A percentile compares a stretch with the other conserved stretches of the same genome.
Evolutionary conservation across 2,329 filamentous ascomycete genomes (phyloP).

Genomic region (Alternaria triticimaculans): DNA sequence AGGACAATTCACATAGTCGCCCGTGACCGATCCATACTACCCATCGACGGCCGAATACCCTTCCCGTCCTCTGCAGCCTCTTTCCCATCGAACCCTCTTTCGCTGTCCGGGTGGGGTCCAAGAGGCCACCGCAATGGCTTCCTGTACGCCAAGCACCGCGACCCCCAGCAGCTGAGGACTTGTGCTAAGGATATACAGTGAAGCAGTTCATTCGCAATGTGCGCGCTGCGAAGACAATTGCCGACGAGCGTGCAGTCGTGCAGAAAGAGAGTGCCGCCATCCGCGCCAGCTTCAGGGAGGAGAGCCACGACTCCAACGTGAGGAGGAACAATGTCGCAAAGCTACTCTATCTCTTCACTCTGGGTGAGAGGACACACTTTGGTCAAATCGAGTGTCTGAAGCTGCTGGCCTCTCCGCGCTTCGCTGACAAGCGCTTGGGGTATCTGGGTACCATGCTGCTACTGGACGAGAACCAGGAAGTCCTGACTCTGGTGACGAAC

Average conservation of each 20-base stretch:
- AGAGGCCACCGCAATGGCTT: slow-evolving; percentile 62
- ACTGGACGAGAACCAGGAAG: slow-evolving; percentile 97
- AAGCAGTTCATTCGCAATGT: slow-evolving; percentile 99
- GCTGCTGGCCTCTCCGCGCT: slow-evolving; percentile 92
- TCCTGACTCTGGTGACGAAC: slow-evolving; percentile 95
- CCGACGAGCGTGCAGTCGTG: slow-evolving; percentile 96
- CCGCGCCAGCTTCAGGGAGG: slow-evolving; percentile 95
- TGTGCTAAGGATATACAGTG: slow-evolving; percentile 64
- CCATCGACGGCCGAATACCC: background rate
- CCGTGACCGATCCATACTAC: slow-evolving; percentile 1
- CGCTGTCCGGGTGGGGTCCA: slow-evolving; percentile 55
- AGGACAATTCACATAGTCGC: slow-evolving; percentile 8
- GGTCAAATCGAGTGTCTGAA: slow-evolving; percentile 99
- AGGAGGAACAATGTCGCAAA: slow-evolving; percentile 99
- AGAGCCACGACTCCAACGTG: slow-evolving; percentile 89
- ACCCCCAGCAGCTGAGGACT: slow-evolving; percentile 22
- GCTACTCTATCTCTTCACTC: slow-evolving; percentile 95
- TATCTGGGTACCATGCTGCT: slow-evolving; percentile 96
- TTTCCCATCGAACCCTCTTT: slow-evolving; percentile 19
- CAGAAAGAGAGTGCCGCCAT: slow-evolving; percentile 99
- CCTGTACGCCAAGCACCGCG: slow-evolving; percentile 55
- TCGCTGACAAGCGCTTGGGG: slow-evolving; percentile 95
- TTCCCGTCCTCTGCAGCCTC: slow-evolving; percentile 3
- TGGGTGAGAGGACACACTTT: slow-evolving; percentile 97
- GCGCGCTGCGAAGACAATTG: slow-evolving; percentile 97